A percentile compares a stretch with the other conserved stretches of the same genome.
These are phyloP conservation scores for Brassica carinata DNA, from an alignment of 345 rosid species.

Conservation along the genomic window DNA sequence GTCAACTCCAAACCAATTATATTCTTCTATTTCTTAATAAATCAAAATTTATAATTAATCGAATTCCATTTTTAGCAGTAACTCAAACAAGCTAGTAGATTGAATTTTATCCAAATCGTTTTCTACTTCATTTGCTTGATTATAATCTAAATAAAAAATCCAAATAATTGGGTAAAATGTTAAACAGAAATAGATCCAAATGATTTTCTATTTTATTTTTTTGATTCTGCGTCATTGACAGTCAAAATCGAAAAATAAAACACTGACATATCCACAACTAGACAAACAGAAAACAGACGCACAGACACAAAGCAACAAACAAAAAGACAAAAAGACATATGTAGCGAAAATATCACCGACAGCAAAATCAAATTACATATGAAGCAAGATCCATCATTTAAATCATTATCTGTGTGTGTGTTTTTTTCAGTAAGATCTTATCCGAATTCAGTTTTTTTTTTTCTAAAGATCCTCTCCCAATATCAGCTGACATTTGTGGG, in stretches of 20 bases:
- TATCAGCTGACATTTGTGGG: neutral
- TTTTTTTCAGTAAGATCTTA: constrained; percentile 1
- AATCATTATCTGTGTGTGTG: neutral
- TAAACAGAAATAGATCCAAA: neutral
- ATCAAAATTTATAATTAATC: neutral
- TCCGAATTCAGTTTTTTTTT: neutral
- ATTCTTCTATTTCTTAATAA: constrained; percentile 9
- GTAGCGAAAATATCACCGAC: constrained; percentile 34
- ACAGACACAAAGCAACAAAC: constrained; percentile 26
- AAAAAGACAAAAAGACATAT: constrained; percentile 25
- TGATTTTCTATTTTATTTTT: neutral
- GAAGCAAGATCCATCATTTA: constrained; percentile 17
- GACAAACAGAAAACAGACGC: neutral
- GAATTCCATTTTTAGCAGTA: neutral
- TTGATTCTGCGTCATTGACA: neutral
- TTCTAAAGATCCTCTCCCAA: neutral
- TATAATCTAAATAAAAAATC: neutral
- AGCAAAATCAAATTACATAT: constrained; percentile 28
- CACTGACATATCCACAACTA: neutral
- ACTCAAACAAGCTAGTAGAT: neutral
- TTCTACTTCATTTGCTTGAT: neutral
- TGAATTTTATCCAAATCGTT: neutral
- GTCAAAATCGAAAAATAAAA: neutral
- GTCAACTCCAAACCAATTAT: constrained; percentile 24
- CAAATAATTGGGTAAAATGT: neutral